Percentiles rank a stretch among this genome's conserved stretches.
Conservation (phyloP, 2,329 filamentous ascomycete species). For the Verticillium klebahnii region DNA sequence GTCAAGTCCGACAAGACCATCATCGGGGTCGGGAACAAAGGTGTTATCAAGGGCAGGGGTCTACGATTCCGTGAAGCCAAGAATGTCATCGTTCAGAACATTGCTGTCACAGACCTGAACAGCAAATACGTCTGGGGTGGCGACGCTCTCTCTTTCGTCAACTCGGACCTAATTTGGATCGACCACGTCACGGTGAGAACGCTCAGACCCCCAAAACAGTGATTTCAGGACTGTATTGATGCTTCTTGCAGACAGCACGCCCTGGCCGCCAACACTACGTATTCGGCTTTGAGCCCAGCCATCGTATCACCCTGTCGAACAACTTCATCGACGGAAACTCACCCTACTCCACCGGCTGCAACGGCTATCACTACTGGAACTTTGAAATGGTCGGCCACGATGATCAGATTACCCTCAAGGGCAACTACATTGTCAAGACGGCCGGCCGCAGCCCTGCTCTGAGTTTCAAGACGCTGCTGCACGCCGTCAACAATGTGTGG, state of each 20-base stretch:
- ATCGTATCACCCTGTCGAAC: conserved; percentile 57
- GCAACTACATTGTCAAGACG: conserved; percentile 57
- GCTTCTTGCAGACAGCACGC: conserved; percentile 20
- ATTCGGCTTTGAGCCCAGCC: conserved; percentile 48
- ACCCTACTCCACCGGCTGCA: conserved; percentile 49
- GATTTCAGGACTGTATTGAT: too few relatives aligned
- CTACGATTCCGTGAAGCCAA: conserved; percentile 1
- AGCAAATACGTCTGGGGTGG: conserved; percentile 9
- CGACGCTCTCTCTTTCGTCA: conserved; percentile 27
- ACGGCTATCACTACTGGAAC: conserved; percentile 57
- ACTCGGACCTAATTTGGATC: conserved; percentile 40
- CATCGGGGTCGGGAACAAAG: conserved; percentile 7
- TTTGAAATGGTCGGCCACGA: conserved; percentile 52
- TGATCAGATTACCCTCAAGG: conserved; percentile 54
- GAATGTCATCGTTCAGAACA: conserved; percentile 12
- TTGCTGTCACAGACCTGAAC: conserved; percentile 7
- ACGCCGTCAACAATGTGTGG: conserved; percentile 61
- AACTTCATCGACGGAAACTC: conserved; percentile 51
- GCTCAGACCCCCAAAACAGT: too few relatives aligned
- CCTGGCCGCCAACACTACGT: conserved; percentile 56
- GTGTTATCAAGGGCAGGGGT: conserved; percentile 9
- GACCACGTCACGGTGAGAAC: conserved; percentile 45
- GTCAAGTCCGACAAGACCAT: conserved; percentile 11
- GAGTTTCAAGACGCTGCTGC: conserved; percentile 48
- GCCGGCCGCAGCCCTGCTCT: conserved; percentile 55